Percentiles rank a stretch among this genome's conserved stretches.
Evolutionary conservation across 1,284 basidiomycete genomes (phyloP).

Genomic region (Cutaneotrichosporon arboriforme): DNA sequence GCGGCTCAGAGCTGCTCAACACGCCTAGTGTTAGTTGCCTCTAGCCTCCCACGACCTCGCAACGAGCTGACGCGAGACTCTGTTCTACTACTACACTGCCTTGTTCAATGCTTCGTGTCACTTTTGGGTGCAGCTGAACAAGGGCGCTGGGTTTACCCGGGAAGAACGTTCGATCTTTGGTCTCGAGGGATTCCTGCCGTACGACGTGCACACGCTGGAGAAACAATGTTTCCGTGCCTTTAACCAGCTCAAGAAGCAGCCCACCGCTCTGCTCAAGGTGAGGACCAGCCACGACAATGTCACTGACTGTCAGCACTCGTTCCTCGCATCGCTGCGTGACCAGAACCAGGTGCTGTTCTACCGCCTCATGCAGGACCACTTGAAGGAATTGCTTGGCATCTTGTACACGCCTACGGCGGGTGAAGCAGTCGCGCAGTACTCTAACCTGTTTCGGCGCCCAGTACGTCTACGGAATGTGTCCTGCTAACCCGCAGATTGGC

Average conservation of each 20-base stretch:
- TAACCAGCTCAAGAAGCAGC: slow-evolving; percentile 54
- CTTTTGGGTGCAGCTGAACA: slow-evolving; percentile 32
- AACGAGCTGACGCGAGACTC: background rate
- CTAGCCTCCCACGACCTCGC: too few species aligned
- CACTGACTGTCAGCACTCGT: slow-evolving; percentile 7
- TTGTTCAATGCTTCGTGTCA: background rate
- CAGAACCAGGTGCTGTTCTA: slow-evolving; percentile 69
- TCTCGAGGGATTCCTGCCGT: slow-evolving; percentile 70
- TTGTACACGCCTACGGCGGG: slow-evolving; percentile 58
- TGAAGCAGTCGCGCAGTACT: slow-evolving; percentile 64
- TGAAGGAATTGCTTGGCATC: slow-evolving; percentile 56
- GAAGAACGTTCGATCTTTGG: slow-evolving; percentile 65
- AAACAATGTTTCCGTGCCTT: slow-evolving; percentile 65
- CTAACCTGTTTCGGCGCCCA: slow-evolving; percentile 70
- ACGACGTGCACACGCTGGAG: slow-evolving; percentile 66
- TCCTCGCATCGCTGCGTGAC: slow-evolving; percentile 29
- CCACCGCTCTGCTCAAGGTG: slow-evolving; percentile 40
- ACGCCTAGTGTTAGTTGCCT: slow-evolving; percentile 32
- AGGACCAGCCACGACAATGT: background rate
- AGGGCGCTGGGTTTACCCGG: slow-evolving; percentile 64
- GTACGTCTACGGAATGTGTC: slow-evolving; percentile 17
- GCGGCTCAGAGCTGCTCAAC: slow-evolving; percentile 38
- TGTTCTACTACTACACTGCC: background rate
- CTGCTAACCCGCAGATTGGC: slow-evolving; percentile 13
- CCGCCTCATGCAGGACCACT: slow-evolving; percentile 59